Evolutionary conservation across 2,329 filamentous ascomycete species (phyloP).

Genomic region (Allantophomopsis cytisporea): DNA sequence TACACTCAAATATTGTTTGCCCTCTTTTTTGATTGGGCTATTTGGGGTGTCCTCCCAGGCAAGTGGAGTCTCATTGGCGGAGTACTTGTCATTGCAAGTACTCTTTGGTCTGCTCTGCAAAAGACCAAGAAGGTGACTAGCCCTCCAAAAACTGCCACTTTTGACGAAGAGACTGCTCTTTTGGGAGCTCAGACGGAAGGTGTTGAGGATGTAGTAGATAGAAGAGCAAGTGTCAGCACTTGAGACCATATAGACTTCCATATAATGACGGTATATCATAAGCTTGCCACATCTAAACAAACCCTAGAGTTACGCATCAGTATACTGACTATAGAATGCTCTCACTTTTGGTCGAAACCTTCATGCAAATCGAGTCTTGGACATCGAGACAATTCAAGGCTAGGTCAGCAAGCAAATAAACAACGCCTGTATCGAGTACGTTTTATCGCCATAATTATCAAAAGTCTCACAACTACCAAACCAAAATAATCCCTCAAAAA

Average conservation of each 20-base stretch:
- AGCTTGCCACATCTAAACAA: too few relatives aligned
- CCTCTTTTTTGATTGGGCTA: slow-evolving; percentile 14
- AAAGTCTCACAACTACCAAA: too few relatives aligned
- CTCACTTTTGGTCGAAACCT: too few relatives aligned
- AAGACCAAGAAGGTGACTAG: slow-evolving; percentile 4
- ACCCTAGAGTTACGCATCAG: too few relatives aligned
- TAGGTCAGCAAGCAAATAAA: too few relatives aligned
- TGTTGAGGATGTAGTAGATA: slow-evolving; percentile 4
- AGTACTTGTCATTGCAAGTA: slow-evolving; percentile 14
- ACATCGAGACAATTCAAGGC: too few relatives aligned
- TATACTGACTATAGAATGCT: too few relatives aligned
- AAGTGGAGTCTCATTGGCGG: slow-evolving; percentile 15
- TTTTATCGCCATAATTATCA: too few relatives aligned
- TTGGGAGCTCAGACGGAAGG: slow-evolving; percentile 8
- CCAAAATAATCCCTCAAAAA: too few relatives aligned
- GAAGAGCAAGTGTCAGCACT: slow-evolving; percentile 8
- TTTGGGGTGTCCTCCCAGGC: slow-evolving; percentile 16
- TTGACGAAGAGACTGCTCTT: slow-evolving; percentile 16
- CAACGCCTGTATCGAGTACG: too few relatives aligned
- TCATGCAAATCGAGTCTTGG: too few relatives aligned
- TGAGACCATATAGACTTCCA: not conserved
- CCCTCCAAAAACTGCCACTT: not conserved
- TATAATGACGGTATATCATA: too few relatives aligned
- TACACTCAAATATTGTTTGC: slow-evolving; percentile 62
- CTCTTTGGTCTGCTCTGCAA: slow-evolving; percentile 15